Conservation (phyloP, 1,139 yeast species). For the Hansenula lynferdii region DNA sequence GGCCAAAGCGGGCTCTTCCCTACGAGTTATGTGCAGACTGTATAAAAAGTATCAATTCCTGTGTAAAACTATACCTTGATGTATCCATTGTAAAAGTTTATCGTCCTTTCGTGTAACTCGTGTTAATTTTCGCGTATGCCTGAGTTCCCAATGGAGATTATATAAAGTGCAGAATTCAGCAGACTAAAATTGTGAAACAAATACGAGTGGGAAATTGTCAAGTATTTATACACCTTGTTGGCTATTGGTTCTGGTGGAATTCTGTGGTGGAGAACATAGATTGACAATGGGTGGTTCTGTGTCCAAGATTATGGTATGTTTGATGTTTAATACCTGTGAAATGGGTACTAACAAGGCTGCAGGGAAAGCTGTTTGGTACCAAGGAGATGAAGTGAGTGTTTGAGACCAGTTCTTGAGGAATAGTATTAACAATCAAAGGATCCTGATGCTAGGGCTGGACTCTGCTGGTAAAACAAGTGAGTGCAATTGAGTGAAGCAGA, state of each 20-base stretch:
- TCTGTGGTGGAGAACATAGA: neutral
- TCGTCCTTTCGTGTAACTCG: too few species aligned
- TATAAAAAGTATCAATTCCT: neutral
- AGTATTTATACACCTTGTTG: neutral
- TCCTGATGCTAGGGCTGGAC: conserved; percentile 88
- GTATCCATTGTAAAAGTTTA: too few species aligned
- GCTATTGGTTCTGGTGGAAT: neutral
- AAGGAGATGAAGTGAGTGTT: conserved; percentile 32
- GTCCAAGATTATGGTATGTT: conserved; percentile 37
- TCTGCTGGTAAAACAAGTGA: conserved; percentile 81
- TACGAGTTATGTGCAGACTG: conserved; percentile 47
- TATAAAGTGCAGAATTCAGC: too few species aligned
- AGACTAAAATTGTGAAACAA: too few species aligned
- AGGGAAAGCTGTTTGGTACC: conserved; percentile 46
- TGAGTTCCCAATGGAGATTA: too few species aligned
- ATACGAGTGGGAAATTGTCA: too few species aligned
- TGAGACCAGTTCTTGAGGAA: neutral
- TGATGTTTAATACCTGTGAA: neutral
- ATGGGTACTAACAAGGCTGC: neutral
- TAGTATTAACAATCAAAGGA: conserved; percentile 30
- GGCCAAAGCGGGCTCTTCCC: conserved; percentile 78
- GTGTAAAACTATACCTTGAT: too few species aligned
- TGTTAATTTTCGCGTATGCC: too few species aligned
- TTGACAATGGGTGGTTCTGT: conserved; percentile 41
- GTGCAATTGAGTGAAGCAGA: too few species aligned